Conservation (phyloP, 441 rosid genomes). For the Melastoma candidum region DNA sequence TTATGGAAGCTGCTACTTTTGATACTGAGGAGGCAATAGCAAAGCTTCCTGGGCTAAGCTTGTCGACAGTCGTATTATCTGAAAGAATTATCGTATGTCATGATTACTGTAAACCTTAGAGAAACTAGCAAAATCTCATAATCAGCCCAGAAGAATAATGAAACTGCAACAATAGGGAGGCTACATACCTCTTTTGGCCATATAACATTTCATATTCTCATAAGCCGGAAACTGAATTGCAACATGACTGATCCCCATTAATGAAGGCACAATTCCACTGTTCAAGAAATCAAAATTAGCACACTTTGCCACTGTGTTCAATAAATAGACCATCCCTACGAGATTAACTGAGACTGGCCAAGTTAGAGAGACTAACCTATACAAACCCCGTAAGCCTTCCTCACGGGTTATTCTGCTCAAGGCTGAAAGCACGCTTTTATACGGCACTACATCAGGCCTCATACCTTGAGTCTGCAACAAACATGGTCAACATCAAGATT, state of each 20-base stretch:
- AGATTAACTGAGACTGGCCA: neutral
- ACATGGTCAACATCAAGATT: neutral
- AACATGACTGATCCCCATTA: constrained; percentile 86
- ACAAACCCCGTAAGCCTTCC: constrained; percentile 84
- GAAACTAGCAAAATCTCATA: constrained; percentile 1
- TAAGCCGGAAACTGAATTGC: constrained; percentile 95
- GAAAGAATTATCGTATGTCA: constrained; percentile 16
- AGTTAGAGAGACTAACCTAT: constrained; percentile 48
- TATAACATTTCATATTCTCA: constrained; percentile 65
- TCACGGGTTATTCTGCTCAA: constrained; percentile 65
- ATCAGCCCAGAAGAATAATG: constrained; percentile 2
- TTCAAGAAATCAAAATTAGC: constrained; percentile 19
- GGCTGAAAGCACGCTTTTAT: constrained; percentile 66
- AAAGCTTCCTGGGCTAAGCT: constrained; percentile 47
- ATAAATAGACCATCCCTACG: neutral
- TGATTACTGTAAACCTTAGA: constrained; percentile 20
- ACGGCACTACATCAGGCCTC: constrained; percentile 82
- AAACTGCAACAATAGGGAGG: neutral
- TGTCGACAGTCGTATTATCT: constrained; percentile 52
- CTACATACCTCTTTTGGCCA: constrained; percentile 56
- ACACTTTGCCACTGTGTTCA: constrained; percentile 3
- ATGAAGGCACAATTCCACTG: constrained; percentile 90
- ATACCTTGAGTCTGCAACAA: constrained; percentile 72
- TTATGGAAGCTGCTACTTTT: constrained; percentile 69
- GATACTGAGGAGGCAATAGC: constrained; percentile 76